A percentile compares a stretch with the other conserved stretches of the same genome.
phyloP scores from a whole-genome alignment of 129 eudicot species.

The Arctium lappa region DNA sequence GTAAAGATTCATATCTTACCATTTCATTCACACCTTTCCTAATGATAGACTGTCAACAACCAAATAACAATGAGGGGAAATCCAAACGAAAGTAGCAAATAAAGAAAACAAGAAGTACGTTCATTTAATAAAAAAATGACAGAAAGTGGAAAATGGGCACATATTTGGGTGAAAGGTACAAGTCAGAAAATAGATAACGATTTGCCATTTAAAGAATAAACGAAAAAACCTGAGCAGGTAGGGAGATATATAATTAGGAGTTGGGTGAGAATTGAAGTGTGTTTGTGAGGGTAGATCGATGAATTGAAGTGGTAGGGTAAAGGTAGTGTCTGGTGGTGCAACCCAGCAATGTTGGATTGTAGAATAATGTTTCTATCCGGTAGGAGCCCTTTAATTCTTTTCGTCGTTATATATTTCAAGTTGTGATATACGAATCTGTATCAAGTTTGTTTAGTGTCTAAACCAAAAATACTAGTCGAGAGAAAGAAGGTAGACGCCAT shows the following conservation, averaged over 20 bases:
- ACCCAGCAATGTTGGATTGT: neutral
- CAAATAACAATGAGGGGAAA: neutral
- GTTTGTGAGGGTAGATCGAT: neutral
- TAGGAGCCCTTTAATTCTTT: neutral
- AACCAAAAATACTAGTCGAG: neutral
- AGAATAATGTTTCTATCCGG: neutral
- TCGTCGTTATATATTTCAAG: neutral
- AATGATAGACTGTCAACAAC: neutral
- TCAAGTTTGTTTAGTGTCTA: neutral
- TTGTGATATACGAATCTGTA: neutral
- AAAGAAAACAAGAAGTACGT: neutral
- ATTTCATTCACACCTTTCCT: neutral
- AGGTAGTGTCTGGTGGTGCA: neutral
- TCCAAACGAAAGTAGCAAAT: neutral
- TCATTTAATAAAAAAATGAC: neutral
- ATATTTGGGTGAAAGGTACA: conserved; percentile 12
- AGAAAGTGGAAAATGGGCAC: neutral
- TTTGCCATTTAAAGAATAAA: neutral
- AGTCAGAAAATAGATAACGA: conserved; percentile 15
- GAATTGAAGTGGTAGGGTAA: conserved; percentile 8
- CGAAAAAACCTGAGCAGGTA: conserved; percentile 16
- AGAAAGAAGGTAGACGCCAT: neutral
- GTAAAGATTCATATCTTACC: neutral
- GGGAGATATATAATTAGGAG: neutral
- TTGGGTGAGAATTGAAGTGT: neutral